These are phyloP conservation scores for Lepiota brunneoincarnata DNA, from an alignment of 768 basidiomycete species.

Conservation along the genomic window DNA sequence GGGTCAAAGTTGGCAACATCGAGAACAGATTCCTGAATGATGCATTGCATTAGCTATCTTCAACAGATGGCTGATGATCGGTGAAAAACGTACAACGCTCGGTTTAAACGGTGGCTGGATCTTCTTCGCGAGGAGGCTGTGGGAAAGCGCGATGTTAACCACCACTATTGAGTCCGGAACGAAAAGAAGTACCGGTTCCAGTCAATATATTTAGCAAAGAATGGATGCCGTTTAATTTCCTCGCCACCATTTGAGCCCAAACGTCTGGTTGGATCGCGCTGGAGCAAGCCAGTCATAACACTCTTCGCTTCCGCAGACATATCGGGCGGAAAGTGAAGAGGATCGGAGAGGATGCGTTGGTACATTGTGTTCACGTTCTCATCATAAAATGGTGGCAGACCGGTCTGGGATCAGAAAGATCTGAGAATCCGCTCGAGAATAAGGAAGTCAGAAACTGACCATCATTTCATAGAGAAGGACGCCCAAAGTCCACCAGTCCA, in stretches of 20 bases:
- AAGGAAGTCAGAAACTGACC: slow-evolving; percentile 38
- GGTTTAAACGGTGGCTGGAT: slow-evolving; percentile 98
- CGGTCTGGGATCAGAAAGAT: slow-evolving; percentile 54
- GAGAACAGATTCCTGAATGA: slow-evolving; percentile 75
- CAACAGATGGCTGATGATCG: not conserved
- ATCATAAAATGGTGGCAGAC: slow-evolving; percentile 97
- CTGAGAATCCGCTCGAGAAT: slow-evolving; percentile 9
- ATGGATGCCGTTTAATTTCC: slow-evolving; percentile 93
- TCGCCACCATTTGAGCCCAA: slow-evolving; percentile 93
- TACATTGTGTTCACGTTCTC: slow-evolving; percentile 99
- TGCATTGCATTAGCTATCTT: not conserved
- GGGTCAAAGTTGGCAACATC: slow-evolving; percentile 97
- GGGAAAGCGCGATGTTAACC: not conserved
- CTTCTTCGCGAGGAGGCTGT: slow-evolving; percentile 83
- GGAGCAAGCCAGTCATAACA: slow-evolving; percentile 84
- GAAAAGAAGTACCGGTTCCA: slow-evolving; percentile 64
- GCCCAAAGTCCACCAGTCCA: slow-evolving; percentile 99
- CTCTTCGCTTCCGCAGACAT: slow-evolving; percentile 86
- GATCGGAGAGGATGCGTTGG: slow-evolving; percentile 91
- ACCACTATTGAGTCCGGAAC: not conserved
- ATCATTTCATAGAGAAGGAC: slow-evolving; percentile 98
- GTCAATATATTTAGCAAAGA: slow-evolving; percentile 92
- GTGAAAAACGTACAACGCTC: slow-evolving; percentile 66
- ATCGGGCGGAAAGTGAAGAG: slow-evolving; percentile 87
- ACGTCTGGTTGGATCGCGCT: slow-evolving; percentile 82